A percentile compares a stretch with the other conserved stretches of the same genome.
Conservation (phyloP, 768 basidiomycete genomes). For the Lentinula lateritia region DNA sequence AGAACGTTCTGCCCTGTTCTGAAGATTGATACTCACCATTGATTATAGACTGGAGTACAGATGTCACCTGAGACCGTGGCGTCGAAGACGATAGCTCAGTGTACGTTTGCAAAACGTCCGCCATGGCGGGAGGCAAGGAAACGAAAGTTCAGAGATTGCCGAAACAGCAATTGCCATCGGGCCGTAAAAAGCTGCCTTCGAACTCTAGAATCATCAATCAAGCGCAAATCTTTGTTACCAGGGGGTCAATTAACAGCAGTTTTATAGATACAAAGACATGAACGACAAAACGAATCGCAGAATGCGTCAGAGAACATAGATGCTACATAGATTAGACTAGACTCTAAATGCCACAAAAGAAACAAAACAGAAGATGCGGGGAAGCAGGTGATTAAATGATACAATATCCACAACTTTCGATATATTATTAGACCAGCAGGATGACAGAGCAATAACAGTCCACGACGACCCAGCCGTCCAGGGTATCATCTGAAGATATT, state of each 20-base stretch:
- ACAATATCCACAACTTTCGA: background rate
- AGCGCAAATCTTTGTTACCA: background rate
- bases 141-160: background rate
- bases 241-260: background rate
- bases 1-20: background rate
- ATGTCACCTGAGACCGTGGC: conserved; percentile 36
- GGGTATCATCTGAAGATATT: background rate
- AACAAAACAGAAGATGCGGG: background rate
- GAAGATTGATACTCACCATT: conserved; percentile 27
- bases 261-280: background rate
- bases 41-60: conserved; percentile 46
- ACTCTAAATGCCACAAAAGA: background rate
- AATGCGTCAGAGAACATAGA: background rate
- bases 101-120: conserved; percentile 41
- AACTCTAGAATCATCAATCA: background rate
- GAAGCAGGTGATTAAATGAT: background rate
- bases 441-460: background rate
- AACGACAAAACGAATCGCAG: background rate
- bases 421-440: background rate
- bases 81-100: conserved; percentile 42
- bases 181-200: background rate
- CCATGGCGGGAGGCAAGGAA: conserved; percentile 26
- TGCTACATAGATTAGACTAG: background rate
- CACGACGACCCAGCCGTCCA: background rate
- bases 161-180: background rate